Evolutionary conservation across 2,329 filamentous ascomycete species (phyloP).

Genomic region (Diaporthe sp.): DNA sequence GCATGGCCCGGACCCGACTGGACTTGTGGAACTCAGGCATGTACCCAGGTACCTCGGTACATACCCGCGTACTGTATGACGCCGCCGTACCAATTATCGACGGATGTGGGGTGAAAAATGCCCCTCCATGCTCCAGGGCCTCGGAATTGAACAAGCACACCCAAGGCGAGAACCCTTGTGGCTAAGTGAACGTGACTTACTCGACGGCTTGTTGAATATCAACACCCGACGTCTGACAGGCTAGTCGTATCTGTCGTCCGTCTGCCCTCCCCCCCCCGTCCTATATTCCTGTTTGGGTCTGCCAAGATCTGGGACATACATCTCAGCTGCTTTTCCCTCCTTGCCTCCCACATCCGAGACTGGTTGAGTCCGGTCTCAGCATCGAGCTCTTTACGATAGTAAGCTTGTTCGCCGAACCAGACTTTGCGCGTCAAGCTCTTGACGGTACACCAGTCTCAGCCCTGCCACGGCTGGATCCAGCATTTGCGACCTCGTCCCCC

Average conservation of each 20-base stretch:
- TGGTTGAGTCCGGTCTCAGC: background rate
- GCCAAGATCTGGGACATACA: background rate
- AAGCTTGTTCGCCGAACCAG: background rate
- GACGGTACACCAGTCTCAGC: conserved; percentile 4
- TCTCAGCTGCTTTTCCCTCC: conserved; percentile 2
- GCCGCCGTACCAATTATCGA: conserved; percentile 19
- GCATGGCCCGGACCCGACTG: background rate
- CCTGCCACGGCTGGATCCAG: background rate
- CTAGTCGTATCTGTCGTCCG: background rate
- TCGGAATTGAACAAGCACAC: background rate
- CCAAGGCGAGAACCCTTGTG: conserved; percentile 12
- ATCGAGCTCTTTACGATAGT: background rate
- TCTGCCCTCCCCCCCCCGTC: background rate
- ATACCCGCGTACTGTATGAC: background rate
- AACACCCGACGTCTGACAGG: background rate
- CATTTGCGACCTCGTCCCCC: no score
- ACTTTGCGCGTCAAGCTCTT: background rate
- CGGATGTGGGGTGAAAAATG: conserved; percentile 7
- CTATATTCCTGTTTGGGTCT: background rate
- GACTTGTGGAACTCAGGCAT: background rate
- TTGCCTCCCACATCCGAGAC: background rate
- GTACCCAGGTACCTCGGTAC: background rate
- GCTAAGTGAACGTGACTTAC: background rate
- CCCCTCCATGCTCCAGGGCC: conserved; percentile 22
- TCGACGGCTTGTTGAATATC: background rate